phyloP scores from a whole-genome alignment of 495 filamentous ascomycete genomes.

The Terfezia boudieri region DNA sequence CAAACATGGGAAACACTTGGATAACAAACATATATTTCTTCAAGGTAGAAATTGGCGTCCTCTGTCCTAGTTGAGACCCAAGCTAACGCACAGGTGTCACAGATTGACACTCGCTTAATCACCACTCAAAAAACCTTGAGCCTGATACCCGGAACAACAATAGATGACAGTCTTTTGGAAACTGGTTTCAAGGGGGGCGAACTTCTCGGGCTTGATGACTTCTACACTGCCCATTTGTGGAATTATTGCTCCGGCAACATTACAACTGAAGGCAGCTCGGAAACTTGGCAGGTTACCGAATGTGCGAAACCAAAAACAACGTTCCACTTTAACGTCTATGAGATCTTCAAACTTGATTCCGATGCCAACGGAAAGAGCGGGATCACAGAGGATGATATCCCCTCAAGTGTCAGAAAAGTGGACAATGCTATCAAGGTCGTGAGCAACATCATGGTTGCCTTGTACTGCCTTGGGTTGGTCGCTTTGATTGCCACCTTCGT shows the following conservation, averaged over 20 bases:
- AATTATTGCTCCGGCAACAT: constrained; percentile 51
- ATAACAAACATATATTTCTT: constrained; percentile 39
- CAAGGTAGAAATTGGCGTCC: constrained; percentile 23
- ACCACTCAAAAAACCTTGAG: constrained; percentile 2
- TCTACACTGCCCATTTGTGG: constrained; percentile 68
- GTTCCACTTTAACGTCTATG: constrained; percentile 29
- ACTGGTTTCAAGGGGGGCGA: constrained; percentile 20
- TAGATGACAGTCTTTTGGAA: constrained; percentile 10
- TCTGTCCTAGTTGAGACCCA: not conserved
- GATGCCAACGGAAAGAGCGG: constrained; percentile 18
- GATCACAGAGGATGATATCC: constrained; percentile 14
- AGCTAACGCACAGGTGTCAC: not conserved
- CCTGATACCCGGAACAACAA: constrained; percentile 6
- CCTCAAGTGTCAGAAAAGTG: constrained; percentile 37
- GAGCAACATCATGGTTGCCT: constrained; percentile 30
- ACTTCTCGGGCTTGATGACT: constrained; percentile 41
- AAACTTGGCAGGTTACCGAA: constrained; percentile 34
- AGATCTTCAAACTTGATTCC: constrained; percentile 20
- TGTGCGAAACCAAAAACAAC: constrained; percentile 55
- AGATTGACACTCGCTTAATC: constrained; percentile 17
- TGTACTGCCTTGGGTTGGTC: constrained; percentile 43
- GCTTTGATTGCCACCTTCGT: constrained; percentile 45
- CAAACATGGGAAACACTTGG: constrained; percentile 27
- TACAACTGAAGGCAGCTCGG: constrained; percentile 22
- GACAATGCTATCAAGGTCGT: constrained; percentile 49